A percentile compares a stretch with the other conserved stretches of the same genome.
These are phyloP conservation scores for Cephaloascus albidus DNA, from an alignment of 805 yeast species.

Conservation along the genomic window DNA sequence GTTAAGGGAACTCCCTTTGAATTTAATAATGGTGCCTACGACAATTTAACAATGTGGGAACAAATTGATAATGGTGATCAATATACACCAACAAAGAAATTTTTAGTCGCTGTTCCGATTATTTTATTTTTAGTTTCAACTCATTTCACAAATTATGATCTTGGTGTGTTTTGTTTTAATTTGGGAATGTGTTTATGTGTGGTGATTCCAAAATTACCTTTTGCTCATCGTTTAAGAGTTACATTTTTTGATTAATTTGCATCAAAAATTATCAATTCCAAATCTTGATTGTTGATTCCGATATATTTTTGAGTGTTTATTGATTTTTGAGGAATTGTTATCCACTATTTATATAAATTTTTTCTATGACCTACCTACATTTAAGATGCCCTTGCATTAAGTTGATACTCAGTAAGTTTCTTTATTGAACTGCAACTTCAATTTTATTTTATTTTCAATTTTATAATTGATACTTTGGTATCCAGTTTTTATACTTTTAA, in stretches of 20 bases:
- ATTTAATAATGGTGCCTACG: constrained; percentile 93
- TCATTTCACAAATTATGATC: constrained; percentile 81
- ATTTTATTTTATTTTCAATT: too few species aligned
- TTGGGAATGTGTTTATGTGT: constrained; percentile 76
- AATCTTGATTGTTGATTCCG: too few species aligned
- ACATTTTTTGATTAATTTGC: constrained; percentile 22
- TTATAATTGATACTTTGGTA: too few species aligned
- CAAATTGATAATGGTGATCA: constrained; percentile 94
- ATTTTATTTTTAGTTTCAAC: constrained; percentile 77
- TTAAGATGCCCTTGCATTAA: too few species aligned
- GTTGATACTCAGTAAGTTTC: too few species aligned
- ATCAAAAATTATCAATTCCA: too few species aligned
- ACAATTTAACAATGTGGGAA: constrained; percentile 97
- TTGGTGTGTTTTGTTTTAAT: constrained; percentile 70
- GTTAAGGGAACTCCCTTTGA: constrained; percentile 97
- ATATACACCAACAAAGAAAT: constrained; percentile 94
- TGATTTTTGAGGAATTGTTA: too few species aligned
- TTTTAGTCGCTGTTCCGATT: constrained; percentile 87
- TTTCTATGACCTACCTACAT: too few species aligned
- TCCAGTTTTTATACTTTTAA: too few species aligned
- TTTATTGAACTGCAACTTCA: too few species aligned
- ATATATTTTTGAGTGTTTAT: too few species aligned
- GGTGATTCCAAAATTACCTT: constrained; percentile 86
- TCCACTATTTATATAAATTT: too few species aligned
- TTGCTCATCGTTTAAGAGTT: constrained; percentile 70